Percentiles rank a stretch among this genome's conserved stretches.
phyloP scores from a whole-genome alignment of 768 basidiomycete genomes.

The Mycena leptocephala region DNA sequence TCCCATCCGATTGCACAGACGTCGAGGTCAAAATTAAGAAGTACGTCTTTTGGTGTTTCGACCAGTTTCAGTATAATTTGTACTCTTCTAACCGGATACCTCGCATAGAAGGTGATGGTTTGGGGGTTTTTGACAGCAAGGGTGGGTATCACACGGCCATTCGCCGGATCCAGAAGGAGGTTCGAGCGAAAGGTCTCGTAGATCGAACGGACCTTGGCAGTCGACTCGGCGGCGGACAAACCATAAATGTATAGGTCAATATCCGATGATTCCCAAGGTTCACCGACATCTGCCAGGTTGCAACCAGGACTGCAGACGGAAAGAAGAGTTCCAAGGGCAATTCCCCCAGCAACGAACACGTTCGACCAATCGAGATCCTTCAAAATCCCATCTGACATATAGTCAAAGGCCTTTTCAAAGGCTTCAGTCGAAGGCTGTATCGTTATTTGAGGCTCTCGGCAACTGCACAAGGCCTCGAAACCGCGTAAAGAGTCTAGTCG shows the following conservation, averaged over 20 bases:
- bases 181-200: slow-evolving; percentile 5
- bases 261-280: neutral
- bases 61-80: slow-evolving; percentile 12
- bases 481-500: no score
- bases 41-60: neutral
- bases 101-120: slow-evolving; percentile 10
- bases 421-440: neutral
- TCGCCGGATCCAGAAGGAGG: no score
- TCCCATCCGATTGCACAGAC: slow-evolving; percentile 17
- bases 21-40: slow-evolving; percentile 9
- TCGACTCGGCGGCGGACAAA: neutral
- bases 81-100: neutral
- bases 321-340: slow-evolving; percentile 27
- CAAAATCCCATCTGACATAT: slow-evolving; percentile 26
- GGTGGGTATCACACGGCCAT: neutral
- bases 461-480: neutral
- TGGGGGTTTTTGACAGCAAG: neutral
- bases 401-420: neutral
- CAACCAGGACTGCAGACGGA: neutral
- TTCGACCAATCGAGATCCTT: slow-evolving; percentile 33
- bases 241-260: slow-evolving; percentile 12
- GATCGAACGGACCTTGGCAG: neutral
- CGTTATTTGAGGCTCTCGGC: neutral
- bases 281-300: neutral
- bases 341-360: slow-evolving; percentile 32